These are phyloP conservation scores for Kwoniella newhampshirensis DNA, from an alignment of 768 basidiomycete species.

Conservation along the genomic window DNA sequence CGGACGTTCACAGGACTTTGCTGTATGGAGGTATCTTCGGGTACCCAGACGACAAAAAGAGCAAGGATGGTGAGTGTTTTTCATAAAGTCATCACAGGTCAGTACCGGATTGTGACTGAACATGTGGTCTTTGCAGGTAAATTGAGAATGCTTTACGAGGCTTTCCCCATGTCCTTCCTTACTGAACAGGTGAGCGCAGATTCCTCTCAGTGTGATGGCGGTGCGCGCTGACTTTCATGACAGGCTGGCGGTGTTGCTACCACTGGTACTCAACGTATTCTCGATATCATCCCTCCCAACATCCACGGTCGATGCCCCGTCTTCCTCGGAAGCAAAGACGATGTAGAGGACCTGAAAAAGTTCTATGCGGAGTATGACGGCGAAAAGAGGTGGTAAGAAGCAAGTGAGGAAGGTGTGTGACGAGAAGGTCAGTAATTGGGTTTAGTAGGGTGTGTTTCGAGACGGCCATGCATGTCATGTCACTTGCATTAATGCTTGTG, in stretches of 20 bases:
- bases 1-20: slow-evolving; percentile 85
- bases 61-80: slow-evolving; percentile 61
- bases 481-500: not conserved
- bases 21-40: slow-evolving; percentile 98
- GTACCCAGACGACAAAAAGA: slow-evolving; percentile 97
- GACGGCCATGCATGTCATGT: too few species aligned
- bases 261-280: slow-evolving; percentile 86
- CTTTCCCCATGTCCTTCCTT: slow-evolving; percentile 95
- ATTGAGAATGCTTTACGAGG: slow-evolving; percentile 90
- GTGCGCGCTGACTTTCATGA: slow-evolving; percentile 5
- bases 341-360: slow-evolving; percentile 84
- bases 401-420: not conserved
- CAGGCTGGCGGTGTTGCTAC: slow-evolving; percentile 96
- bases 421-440: not conserved
- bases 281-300: slow-evolving; percentile 79
- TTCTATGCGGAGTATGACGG: slow-evolving; percentile 63
- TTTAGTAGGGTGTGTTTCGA: not conserved
- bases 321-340: slow-evolving; percentile 89
- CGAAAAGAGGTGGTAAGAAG: slow-evolving; percentile 43
- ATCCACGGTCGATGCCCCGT: slow-evolving; percentile 93
- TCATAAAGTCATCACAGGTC: not conserved
- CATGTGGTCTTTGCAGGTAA: slow-evolving; percentile 61
- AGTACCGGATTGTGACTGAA: not conserved
- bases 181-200: slow-evolving; percentile 74
- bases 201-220: not conserved